Percentiles rank a stretch among this genome's conserved stretches.
phyloP scores from a whole-genome alignment of 164 flowering plant species.

The Tinospora cordifolia region DNA sequence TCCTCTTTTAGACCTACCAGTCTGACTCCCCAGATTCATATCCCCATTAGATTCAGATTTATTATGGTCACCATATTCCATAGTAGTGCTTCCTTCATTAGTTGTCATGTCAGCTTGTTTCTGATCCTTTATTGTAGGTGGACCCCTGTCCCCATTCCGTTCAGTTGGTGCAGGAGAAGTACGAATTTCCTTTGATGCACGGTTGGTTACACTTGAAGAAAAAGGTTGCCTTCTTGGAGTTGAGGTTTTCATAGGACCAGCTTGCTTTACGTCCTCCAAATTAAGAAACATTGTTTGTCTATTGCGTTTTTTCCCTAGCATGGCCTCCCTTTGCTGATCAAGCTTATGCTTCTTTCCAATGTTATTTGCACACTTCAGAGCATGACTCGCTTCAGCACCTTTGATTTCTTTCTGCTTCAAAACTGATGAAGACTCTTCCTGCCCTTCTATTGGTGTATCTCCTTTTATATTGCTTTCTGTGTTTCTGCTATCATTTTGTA shows the following conservation, averaged over 20 bases:
- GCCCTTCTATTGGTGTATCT: constrained; percentile 30
- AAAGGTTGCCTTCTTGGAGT: constrained; percentile 68
- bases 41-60: constrained; percentile 67
- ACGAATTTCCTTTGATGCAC: constrained; percentile 58
- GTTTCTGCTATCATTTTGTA: constrained; percentile 20
- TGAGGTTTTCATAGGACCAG: constrained; percentile 60
- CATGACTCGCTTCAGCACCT: constrained; percentile 76
- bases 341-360: constrained; percentile 61
- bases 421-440: constrained; percentile 37
- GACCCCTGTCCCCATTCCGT: constrained; percentile 48
- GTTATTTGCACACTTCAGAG: constrained; percentile 55
- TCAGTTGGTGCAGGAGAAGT: constrained; percentile 37
- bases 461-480: constrained; percentile 30
- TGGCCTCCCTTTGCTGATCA: constrained; percentile 76
- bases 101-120: constrained; percentile 44
- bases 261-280: constrained; percentile 88
- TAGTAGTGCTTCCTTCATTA: constrained; percentile 37
- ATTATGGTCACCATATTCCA: constrained; percentile 49
- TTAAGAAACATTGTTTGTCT: constrained; percentile 87
- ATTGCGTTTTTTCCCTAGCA: constrained; percentile 82
- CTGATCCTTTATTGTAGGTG: constrained; percentile 37
- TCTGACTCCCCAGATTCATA: constrained; percentile 36
- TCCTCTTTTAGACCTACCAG: constrained; percentile 42
- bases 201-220: constrained; percentile 43
- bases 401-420: constrained; percentile 51